Base-by-base conservation (phyloP, 75 land plant species). In the Sequoiadendron giganteum region DNA sequence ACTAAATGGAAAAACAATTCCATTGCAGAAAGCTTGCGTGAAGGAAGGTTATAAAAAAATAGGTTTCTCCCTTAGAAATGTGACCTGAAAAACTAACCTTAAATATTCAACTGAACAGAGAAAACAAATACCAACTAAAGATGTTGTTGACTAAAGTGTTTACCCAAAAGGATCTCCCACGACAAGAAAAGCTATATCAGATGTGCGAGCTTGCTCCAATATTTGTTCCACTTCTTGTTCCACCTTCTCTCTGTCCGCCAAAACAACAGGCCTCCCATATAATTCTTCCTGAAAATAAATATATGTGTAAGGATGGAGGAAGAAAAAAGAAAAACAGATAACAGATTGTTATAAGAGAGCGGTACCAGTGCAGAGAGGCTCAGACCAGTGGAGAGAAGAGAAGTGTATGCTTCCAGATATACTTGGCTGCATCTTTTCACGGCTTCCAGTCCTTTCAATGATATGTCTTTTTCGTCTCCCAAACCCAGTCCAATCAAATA, bases 121-220 rank as follows among this genome's bases (percentile, higher is more conserved):
- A 16, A 34, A 48, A 30, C 30, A 77, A 45, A 19, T 38, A 77
- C 42, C 80, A 77, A 38, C 9, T 3, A 79, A 40, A 79, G 21
- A 79, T 18, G 82, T n/a, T 10, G 43, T 42, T 40, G n/a, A 21
- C 82, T 42, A 79, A 42, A 34, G 21, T 38, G 55, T 87, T 65
- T 92, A 98, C 99, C 99, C 99, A 87, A 98, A 98, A 79, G 99
- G 99, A 85, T 98, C 99, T 1, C 99, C 99, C 78, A 98, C 99
- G 87, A 98, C 99, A 75, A 98, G 93, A 86, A 98, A 98, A 80
- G 97, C 96, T 38, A 98, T 96, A 91, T 97, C 89, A 42, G 87
- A 89, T 49, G 86, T 87, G 19, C 70, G 87, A 85, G 99, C 95
- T 88, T 95, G 95, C 48, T 90, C 89, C 42, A 98, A 83, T 39